A percentile compares a stretch with the other conserved stretches of the same genome.
Evolutionary conservation across 2,329 filamentous ascomycete genomes (phyloP).

Genomic region (Ampelomyces quisqualis): DNA sequence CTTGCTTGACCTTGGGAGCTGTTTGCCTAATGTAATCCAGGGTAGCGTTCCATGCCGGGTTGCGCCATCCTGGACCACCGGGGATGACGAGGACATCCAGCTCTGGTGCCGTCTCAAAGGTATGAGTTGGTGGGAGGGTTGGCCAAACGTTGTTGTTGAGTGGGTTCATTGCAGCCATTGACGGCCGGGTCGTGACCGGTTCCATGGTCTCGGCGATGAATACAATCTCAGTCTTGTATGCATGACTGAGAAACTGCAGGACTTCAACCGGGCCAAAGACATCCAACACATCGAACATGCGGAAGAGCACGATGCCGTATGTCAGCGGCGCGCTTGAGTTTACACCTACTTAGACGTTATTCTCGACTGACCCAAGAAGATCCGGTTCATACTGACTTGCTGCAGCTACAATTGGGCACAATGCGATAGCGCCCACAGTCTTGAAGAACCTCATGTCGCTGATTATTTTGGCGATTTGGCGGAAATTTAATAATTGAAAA

Average conservation of each 20-base stretch:
- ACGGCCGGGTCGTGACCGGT: conserved; percentile 28
- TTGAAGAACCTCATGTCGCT: conserved; percentile 8
- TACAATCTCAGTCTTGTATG: conserved; percentile 24
- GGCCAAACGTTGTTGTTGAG: conserved; percentile 37
- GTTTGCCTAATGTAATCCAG: conserved; percentile 52
- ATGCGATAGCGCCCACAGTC: neutral
- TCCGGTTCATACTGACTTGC: conserved; percentile 1
- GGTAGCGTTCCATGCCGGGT: conserved; percentile 31
- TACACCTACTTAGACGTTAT: conserved; percentile 2
- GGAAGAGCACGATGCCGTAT: conserved; percentile 32
- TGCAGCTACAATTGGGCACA: neutral
- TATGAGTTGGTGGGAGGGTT: conserved; percentile 51
- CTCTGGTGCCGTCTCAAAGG: conserved; percentile 53
- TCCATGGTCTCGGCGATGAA: conserved; percentile 30
- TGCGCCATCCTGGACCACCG: conserved; percentile 56
- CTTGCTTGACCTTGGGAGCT: conserved; percentile 54
- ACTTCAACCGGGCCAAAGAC: conserved; percentile 47
- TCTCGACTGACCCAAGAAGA: neutral
- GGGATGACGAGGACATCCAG: conserved; percentile 66
- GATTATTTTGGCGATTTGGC: neutral
- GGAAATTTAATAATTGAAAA: neutral
- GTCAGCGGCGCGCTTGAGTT: conserved; percentile 18
- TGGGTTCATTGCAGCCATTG: conserved; percentile 23
- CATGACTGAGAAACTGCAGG: conserved; percentile 35
- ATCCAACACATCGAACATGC: conserved; percentile 32